Conservation (phyloP, 2,329 filamentous ascomycete species). For the Helminthosporium solani region DNA sequence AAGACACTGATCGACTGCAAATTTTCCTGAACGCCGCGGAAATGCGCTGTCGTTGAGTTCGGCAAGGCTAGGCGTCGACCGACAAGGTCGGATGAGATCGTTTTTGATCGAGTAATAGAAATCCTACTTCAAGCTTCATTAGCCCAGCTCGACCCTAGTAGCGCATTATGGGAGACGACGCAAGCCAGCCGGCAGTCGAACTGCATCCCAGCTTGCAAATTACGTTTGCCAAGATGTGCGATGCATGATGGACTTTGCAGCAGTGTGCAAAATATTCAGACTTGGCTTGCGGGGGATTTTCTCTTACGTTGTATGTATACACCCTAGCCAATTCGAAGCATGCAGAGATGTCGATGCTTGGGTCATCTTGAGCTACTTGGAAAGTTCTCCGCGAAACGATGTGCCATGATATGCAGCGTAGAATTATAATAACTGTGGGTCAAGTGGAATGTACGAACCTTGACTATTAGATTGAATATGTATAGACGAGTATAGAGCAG, state of each 20-base stretch:
- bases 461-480: background rate
- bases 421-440: background rate
- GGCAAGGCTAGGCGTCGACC: background rate
- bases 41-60: slow-evolving; percentile 1
- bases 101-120: slow-evolving; percentile 42
- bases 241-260: slow-evolving; percentile 1
- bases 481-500: background rate
- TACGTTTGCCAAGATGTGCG: background rate
- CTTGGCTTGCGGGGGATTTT: slow-evolving; percentile 11
- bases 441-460: background rate
- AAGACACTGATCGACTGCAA: background rate
- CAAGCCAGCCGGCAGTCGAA: slow-evolving; percentile 5
- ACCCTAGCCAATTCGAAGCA: background rate
- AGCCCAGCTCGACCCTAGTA: slow-evolving; percentile 12
- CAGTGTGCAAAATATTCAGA: background rate
- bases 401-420: background rate
- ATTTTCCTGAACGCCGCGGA: background rate
- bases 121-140: slow-evolving; percentile 18
- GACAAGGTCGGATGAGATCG: slow-evolving; percentile 5
- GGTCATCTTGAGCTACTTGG: background rate
- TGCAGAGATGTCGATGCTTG: background rate
- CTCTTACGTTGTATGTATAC: slow-evolving; percentile 17
- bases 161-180: slow-evolving; percentile 14
- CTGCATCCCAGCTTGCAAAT: background rate
- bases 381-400: background rate